These are phyloP conservation scores for Ceratobasidium sp. DNA, from an alignment of 1,284 basidiomycete genomes.

Conservation along the genomic window DNA sequence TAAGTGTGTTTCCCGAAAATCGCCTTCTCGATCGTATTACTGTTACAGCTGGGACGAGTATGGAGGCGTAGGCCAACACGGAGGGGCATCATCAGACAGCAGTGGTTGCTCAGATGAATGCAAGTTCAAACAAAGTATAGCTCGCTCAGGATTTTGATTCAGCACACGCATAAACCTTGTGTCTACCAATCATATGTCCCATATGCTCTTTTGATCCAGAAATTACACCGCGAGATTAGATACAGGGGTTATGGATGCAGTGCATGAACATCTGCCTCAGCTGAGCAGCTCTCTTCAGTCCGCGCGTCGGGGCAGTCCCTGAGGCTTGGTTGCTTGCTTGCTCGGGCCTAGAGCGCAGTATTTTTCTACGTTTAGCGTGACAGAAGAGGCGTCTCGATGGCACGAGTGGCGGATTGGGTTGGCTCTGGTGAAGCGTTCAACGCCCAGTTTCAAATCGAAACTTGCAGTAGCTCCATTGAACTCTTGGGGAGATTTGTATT, in stretches of 20 bases:
- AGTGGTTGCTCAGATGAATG: not conserved
- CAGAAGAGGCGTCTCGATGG: not conserved
- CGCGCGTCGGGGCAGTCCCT: not conserved
- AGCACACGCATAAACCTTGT: not conserved
- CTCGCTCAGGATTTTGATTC: not conserved
- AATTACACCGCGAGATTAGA: not conserved
- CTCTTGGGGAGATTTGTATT: not conserved
- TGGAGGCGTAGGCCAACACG: not conserved
- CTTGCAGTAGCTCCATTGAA: not conserved
- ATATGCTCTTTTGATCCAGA: not conserved
- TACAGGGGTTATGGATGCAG: too few species aligned
- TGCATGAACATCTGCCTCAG: not conserved
- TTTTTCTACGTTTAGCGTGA: not conserved
- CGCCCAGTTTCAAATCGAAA: not conserved
- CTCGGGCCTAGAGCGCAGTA: not conserved
- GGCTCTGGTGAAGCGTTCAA: not conserved
- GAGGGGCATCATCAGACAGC: not conserved
- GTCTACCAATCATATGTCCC: not conserved
- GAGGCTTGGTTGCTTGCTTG: not conserved
- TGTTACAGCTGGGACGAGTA: too few species aligned
- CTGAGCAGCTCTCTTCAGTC: not conserved
- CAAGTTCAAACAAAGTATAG: not conserved
- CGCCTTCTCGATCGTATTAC: too few species aligned
- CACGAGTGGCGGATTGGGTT: not conserved
- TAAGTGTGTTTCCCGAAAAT: too few species aligned